Evolutionary conservation across 371 early-diverging fungal species (phyloP).

Genomic region (Apophysomyces variabilis): DNA sequence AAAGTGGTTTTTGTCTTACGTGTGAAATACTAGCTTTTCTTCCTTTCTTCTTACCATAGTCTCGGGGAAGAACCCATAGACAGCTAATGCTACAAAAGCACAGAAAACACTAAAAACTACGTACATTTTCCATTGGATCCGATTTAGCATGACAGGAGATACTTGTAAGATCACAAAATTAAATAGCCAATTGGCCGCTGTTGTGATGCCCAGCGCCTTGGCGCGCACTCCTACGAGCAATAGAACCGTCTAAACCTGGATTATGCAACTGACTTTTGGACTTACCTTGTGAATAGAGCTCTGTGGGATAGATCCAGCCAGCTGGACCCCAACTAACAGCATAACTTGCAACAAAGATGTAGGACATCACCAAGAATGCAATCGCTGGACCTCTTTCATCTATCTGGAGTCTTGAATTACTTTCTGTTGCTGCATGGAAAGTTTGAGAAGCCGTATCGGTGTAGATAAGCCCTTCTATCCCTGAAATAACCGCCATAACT

Average conservation of each 20-base stretch:
- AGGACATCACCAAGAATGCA: slow-evolving; percentile 69
- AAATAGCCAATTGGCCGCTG: slow-evolving; percentile 89
- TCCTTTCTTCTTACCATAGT: slow-evolving; percentile 69
- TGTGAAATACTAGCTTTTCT: not conserved
- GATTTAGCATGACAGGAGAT: slow-evolving; percentile 65
- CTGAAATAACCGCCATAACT: slow-evolving; percentile 58
- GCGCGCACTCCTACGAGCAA: slow-evolving; percentile 62
- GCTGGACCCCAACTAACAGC: slow-evolving; percentile 92
- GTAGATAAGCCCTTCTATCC: slow-evolving; percentile 43
- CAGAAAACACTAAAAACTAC: slow-evolving; percentile 69
- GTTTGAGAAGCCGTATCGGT: slow-evolving; percentile 23
- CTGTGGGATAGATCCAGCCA: slow-evolving; percentile 93
- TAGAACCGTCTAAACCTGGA: not conserved
- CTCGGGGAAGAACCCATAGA: slow-evolving; percentile 82
- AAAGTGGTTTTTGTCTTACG: not conserved
- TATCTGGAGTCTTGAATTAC: slow-evolving; percentile 32
- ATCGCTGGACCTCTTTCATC: slow-evolving; percentile 49
- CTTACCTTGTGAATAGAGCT: slow-evolving; percentile 77
- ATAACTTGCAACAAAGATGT: slow-evolving; percentile 75
- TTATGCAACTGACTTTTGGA: not conserved
- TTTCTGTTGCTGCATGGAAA: slow-evolving; percentile 25
- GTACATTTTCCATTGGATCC: slow-evolving; percentile 69
- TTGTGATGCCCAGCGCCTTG: slow-evolving; percentile 86
- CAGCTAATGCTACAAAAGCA: slow-evolving; percentile 56
- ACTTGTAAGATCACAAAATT: slow-evolving; percentile 73